Percentiles rank a stretch among this genome's conserved stretches.
These are phyloP conservation scores for Talaromyces adpressus DNA, from an alignment of 495 filamentous ascomycete species.

Conservation along the genomic window DNA sequence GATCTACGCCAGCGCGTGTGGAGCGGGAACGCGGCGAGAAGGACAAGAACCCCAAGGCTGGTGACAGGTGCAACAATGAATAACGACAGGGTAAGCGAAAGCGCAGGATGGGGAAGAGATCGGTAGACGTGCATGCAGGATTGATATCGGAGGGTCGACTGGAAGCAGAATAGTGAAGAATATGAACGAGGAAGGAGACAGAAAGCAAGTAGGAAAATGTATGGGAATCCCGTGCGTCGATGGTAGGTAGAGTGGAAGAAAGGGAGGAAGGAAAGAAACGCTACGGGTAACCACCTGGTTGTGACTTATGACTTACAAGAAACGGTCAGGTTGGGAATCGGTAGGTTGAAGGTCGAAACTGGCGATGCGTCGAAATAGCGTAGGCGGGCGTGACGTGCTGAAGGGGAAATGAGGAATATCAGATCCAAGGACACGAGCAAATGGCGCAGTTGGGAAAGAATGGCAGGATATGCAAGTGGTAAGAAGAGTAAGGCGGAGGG, in stretches of 20 bases:
- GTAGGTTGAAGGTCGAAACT: neutral
- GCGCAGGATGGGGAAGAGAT: slow-evolving; percentile 9
- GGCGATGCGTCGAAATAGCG: neutral
- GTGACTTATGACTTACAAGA: neutral
- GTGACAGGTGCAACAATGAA: neutral
- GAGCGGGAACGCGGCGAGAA: slow-evolving; percentile 7
- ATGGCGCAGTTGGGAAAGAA: neutral
- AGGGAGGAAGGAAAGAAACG: neutral
- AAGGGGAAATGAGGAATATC: neutral
- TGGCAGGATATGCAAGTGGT: neutral
- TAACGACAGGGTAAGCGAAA: slow-evolving; percentile 9
- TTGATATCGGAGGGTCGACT: neutral
- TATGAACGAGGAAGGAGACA: slow-evolving; percentile 15
- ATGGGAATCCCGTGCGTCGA: neutral
- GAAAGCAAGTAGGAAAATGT: slow-evolving; percentile 16
- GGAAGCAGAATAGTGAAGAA: slow-evolving; percentile 2
- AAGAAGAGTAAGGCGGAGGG: neutral
- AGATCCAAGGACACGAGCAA: neutral
- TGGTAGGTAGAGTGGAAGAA: slow-evolving; percentile 11
- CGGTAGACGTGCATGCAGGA: neutral
- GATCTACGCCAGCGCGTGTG: slow-evolving; percentile 4
- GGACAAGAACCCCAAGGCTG: slow-evolving; percentile 15
- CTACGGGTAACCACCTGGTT: neutral
- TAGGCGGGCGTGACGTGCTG: neutral
- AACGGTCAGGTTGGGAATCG: neutral